phyloP scores from a whole-genome alignment of 2,329 filamentous ascomycete species.

The Clathrospora elynae region DNA sequence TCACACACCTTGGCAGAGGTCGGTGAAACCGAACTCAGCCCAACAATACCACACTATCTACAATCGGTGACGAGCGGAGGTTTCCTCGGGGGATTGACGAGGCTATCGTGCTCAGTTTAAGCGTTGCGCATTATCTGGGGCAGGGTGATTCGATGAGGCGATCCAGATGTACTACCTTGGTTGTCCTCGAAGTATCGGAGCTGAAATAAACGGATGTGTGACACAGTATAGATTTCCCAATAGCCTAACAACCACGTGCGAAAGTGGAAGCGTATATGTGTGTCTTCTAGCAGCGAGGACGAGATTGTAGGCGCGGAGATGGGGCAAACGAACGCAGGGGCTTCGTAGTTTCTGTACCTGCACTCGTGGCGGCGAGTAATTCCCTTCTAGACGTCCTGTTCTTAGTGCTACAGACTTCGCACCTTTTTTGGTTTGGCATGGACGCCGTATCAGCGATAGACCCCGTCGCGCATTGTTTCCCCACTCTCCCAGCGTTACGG shows the following conservation, averaged over 20 bases:
- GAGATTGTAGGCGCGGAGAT: constrained; percentile 3
- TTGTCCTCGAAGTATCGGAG: too few relatives aligned
- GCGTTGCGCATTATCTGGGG: too few relatives aligned
- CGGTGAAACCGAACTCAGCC: too few relatives aligned
- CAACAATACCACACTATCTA: too few relatives aligned
- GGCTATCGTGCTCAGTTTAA: too few relatives aligned
- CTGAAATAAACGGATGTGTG: too few relatives aligned
- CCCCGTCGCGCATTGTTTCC: constrained; percentile 3
- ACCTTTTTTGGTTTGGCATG: constrained; percentile 2
- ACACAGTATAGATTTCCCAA: too few relatives aligned
- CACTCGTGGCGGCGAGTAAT: not conserved
- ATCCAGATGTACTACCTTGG: too few relatives aligned
- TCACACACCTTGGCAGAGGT: too few relatives aligned
- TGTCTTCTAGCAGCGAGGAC: constrained; percentile 3
- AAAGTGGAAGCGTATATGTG: constrained; percentile 1
- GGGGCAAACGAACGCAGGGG: constrained; percentile 2
- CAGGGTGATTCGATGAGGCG: too few relatives aligned
- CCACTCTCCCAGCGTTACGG: constrained; percentile 3
- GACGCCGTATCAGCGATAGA: constrained; percentile 6
- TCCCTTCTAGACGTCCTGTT: constrained; percentile 1
- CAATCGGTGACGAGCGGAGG: too few relatives aligned
- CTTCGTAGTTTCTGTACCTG: constrained; percentile 9
- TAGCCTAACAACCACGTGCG: constrained; percentile 3
- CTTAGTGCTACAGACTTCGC: constrained; percentile 1
- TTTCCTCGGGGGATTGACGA: too few relatives aligned